phyloP scores from a whole-genome alignment of 495 filamentous ascomycete species.

The Lophiotrema nucula region DNA sequence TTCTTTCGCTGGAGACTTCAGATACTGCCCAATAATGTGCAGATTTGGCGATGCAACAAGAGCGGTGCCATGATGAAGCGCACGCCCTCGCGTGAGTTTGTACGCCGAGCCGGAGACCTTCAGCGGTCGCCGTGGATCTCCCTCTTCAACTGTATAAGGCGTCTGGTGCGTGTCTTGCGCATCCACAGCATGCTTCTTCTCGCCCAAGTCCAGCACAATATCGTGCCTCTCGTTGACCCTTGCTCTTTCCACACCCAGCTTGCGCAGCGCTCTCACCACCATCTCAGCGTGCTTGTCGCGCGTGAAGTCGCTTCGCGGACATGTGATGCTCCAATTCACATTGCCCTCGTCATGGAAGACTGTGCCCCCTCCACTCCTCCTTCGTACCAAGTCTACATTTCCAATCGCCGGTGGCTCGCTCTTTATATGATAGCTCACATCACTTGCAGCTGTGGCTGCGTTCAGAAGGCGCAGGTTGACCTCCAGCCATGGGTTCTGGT shows the following conservation, averaged over 20 bases:
- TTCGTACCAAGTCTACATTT: slow-evolving; percentile 67
- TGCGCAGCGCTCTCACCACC: slow-evolving; percentile 75
- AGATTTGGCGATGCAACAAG: slow-evolving; percentile 71
- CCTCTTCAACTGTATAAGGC: slow-evolving; percentile 36
- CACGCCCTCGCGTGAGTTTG: slow-evolving; percentile 74
- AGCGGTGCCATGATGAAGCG: slow-evolving; percentile 90
- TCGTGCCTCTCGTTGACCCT: slow-evolving; percentile 89
- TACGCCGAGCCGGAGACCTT: slow-evolving; percentile 94
- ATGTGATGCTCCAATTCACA: slow-evolving; percentile 89
- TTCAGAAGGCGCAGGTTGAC: slow-evolving; percentile 65
- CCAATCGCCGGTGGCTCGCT: slow-evolving; percentile 36
- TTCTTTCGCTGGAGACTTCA: slow-evolving; percentile 69
- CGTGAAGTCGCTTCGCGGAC: slow-evolving; percentile 69
- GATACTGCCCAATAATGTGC: slow-evolving; percentile 58
- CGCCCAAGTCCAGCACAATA: slow-evolving; percentile 72
- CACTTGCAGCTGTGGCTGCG: neutral
- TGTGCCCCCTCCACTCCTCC: slow-evolving; percentile 83
- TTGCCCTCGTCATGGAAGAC: slow-evolving; percentile 93
- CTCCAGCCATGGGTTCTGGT: slow-evolving; percentile 97
- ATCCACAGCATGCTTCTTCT: slow-evolving; percentile 18
- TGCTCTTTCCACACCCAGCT: slow-evolving; percentile 50
- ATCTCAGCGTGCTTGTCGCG: slow-evolving; percentile 86
- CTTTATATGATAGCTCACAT: neutral
- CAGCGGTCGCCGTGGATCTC: slow-evolving; percentile 48
- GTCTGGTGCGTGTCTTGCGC: slow-evolving; percentile 40